These are phyloP conservation scores for Claviceps arundinis DNA, from an alignment of 2,329 filamentous ascomycete species.

Conservation along the genomic window DNA sequence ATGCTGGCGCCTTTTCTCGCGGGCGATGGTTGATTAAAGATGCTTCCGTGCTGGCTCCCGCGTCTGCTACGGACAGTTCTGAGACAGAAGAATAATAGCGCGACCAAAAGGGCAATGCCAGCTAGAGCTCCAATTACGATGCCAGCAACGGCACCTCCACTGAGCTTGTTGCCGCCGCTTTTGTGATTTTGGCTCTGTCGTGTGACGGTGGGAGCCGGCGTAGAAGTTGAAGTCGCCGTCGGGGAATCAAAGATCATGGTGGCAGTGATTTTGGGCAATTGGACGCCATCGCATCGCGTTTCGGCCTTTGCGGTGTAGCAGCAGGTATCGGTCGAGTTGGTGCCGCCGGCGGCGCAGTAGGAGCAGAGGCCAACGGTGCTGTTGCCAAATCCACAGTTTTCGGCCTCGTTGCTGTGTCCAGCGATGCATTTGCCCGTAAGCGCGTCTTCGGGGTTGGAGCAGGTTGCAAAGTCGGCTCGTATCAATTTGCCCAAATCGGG, in stretches of 20 bases:
- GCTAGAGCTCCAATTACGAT: constrained; percentile 72
- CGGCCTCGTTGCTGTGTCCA: constrained; percentile 65
- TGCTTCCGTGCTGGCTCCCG: constrained; percentile 52
- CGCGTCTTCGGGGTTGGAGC: constrained; percentile 67
- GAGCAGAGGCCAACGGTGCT: constrained; percentile 67
- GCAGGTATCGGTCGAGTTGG: constrained; percentile 90
- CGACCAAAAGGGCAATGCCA: constrained; percentile 55
- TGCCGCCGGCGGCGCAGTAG: constrained; percentile 71
- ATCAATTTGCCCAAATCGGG: constrained; percentile 61
- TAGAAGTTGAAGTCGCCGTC: constrained; percentile 29
- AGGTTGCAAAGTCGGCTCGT: constrained; percentile 83
- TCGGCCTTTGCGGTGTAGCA: constrained; percentile 74
- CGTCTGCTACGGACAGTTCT: constrained; percentile 33
- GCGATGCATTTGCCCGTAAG: constrained; percentile 63
- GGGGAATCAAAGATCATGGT: constrained; percentile 46
- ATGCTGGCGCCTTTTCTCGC: constrained; percentile 36
- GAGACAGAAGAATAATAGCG: constrained; percentile 56
- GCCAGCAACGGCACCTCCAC: constrained; percentile 81
- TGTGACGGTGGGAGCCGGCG: constrained; percentile 8
- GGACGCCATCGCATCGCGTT: constrained; percentile 59
- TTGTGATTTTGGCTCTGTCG: constrained; percentile 15
- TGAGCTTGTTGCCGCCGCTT: constrained; percentile 34
- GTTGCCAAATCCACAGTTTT: constrained; percentile 73
- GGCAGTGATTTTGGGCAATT: constrained; percentile 61
- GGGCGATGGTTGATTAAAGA: constrained; percentile 84